Evolutionary conservation across 78 protist species (phyloP), one percentile per base, ranked within the genome.

Genomic region (Emiliania huxleyi): DNA sequence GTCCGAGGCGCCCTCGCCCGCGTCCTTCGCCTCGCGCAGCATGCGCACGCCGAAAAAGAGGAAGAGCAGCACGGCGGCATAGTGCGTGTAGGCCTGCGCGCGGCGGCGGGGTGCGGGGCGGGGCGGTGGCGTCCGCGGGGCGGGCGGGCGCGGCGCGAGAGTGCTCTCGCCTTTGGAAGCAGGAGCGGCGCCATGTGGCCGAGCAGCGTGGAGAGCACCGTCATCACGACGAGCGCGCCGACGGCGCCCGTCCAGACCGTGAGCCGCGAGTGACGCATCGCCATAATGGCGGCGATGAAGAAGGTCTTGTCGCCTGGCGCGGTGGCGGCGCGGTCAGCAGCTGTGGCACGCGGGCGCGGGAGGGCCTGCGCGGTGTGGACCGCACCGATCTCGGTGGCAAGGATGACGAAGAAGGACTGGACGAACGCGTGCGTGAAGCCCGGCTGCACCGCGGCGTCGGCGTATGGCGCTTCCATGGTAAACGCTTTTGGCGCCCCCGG

Each of bases 221-320:
- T 81, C 89, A 81, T 81, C 26, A 95, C 37, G 19, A 91, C 91
- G 3, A 96, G 95, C 2, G 97, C 97, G 0, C 79, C 81, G 44
- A 95, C 23, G 15, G 97, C 97, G 0, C 96, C 97, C 29, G 69
- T 0, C 42, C 94, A 91, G 40, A 94, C 48, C n/a, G 77, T 46
- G 18, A 52, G 0, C 18, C 96, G 96, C 40, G 95, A 43, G 46
- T 92, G 62, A 26, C 48, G 73, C 94, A 92, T 92, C 18, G 94
- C 94, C 88, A 91, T 44, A 23, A 81, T 44, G 26, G 94, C 94
- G 0, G 98, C 98, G 46, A 97, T 96, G 94, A 97, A 96, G 92
- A 97, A 97, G 21, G 98, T 97, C 90, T 96, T 96, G 90, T 97
- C 98, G 5, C 89, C 89, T 21, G 35, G 2, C 85, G 37, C 85